Evolutionary conservation across 257 asterid species (phyloP), one percentile per base, ranked within the genome.

Genomic region (Petunia axillaris): DNA sequence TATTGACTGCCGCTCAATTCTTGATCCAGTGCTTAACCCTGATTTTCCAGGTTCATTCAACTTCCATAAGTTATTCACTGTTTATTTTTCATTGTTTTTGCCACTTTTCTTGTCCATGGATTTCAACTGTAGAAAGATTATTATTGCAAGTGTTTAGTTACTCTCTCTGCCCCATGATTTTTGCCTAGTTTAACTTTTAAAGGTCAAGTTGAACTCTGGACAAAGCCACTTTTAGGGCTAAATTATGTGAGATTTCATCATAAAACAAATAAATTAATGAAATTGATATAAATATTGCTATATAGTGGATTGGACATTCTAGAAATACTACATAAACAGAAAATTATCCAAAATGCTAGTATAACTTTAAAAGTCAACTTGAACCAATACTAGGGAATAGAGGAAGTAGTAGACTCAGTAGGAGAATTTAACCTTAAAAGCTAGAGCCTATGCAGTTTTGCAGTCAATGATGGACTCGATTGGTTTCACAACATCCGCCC

Each of bases 1-100:
- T 35, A 68, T 89, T 60, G 94, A 95, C 84, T 92, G 97, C 80
- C 97, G 98, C 37, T 81, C 99, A 5, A 37, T 89, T 80, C 98
- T 95, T 37, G 97, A 95, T 80, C 98, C 98, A 0, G 89, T 68
- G 53, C 97, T 93, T 76, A 88, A 81, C 75, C 80, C 81, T 83
- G 53, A 85, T 65, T 90, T 90, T 81, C 80, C 85, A 41, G 98
- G 98, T 95, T 81, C 6, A 40, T 54, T 79, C 8, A 38, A 13
- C 74, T 35, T 38, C 15, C 39, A 35, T 25, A 1, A 52, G 2
- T 4, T 52, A 14, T 52, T 52, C 1, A 10, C 57, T 14, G 9
- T 52, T 52, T 52, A 11, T 52, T 50, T 50, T 50, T 25, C 25
- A 25, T 6, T 50, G 54, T 50, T 50, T 50, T 50, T 1, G 25